phyloP scores from a whole-genome alignment of 192 early-diverging fungal genomes.

The Backusella tuberculispora region DNA sequence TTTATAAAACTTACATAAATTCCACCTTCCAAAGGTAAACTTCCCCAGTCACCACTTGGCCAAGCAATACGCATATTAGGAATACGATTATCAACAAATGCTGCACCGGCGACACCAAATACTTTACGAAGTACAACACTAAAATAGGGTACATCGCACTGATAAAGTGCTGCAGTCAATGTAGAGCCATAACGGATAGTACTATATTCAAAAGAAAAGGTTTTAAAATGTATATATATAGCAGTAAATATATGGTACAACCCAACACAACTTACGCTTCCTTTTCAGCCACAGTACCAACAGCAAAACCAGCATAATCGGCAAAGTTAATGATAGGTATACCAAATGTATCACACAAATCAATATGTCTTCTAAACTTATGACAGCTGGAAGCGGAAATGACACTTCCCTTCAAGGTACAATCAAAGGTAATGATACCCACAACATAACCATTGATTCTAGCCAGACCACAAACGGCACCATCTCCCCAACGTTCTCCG shows the following conservation, averaged over 20 bases:
- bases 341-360: constrained; percentile 43
- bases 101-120: constrained; percentile 46
- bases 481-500: constrained; percentile 42
- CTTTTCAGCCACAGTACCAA: constrained; percentile 42
- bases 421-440: constrained; percentile 40
- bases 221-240: neutral
- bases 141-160: constrained; percentile 43
- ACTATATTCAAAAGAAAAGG: neutral
- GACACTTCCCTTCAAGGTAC: constrained; percentile 34
- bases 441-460: constrained; percentile 37
- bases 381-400: constrained; percentile 33
- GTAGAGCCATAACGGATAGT: constrained; percentile 44
- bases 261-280: constrained; percentile 47
- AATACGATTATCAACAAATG: constrained; percentile 39
- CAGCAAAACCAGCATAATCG: constrained; percentile 43
- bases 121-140: constrained; percentile 41
- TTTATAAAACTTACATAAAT: constrained; percentile 27
- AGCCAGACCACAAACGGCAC: constrained; percentile 39
- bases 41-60: constrained; percentile 46
- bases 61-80: constrained; percentile 42
- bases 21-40: constrained; percentile 42
- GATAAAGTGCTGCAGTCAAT: constrained; percentile 41
- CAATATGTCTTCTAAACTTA: constrained; percentile 43
- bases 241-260: too few relatives aligned
- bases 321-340: constrained; percentile 43